Evolutionary conservation across 2,329 filamentous ascomycete species (phyloP), one percentile per base, ranked within the genome.

Genomic region (Sordariomycetes sp.): DNA sequence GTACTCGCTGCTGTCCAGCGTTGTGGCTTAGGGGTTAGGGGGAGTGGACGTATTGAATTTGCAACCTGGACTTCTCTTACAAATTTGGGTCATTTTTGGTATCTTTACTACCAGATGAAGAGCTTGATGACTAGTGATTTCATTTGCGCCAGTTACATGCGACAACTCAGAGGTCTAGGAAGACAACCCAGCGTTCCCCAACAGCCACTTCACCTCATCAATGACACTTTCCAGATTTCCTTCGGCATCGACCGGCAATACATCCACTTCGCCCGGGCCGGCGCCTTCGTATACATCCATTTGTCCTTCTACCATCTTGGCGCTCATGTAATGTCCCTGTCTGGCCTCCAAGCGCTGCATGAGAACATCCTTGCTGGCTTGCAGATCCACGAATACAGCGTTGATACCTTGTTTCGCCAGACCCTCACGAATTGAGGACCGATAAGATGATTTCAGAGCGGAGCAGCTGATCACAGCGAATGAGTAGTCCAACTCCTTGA

Each of bases 381-480:
- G 55, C 4, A 65, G 41, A 34, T 61, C 50, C 5, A 64, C 23
- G 37, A 64, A 61, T 0, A 55, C 39, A 3, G 53, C 43, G 3
- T 43, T 35, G 11, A 51, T 32, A 1, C 39, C 45, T 2, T 44
- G 38, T 10, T 35, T 21, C 4, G 47, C 32, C 2, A 47, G 26
- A 8, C 32, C 25, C 8, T 42, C 32, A 5, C 58, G 42, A 3
- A 64, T 45, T 9, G 44, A 39, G 14, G 57, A 46, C 3, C 61
- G 49, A 34, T 62, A 60, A 1, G 38, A 28, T 10, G 38, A 40
- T 28, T 50, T 54, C 30, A 64, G 43, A 1, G 58, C 57, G 8
- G 61, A 64, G 42, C 60, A 66, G 14, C 56, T 59, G 2, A 64
- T 43, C 5, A 62, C 37, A 1, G 54, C 53, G 5, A 42, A 36